Conservation (phyloP, 169 alveolate species). For the Plasmodium chabaudi region DNA sequence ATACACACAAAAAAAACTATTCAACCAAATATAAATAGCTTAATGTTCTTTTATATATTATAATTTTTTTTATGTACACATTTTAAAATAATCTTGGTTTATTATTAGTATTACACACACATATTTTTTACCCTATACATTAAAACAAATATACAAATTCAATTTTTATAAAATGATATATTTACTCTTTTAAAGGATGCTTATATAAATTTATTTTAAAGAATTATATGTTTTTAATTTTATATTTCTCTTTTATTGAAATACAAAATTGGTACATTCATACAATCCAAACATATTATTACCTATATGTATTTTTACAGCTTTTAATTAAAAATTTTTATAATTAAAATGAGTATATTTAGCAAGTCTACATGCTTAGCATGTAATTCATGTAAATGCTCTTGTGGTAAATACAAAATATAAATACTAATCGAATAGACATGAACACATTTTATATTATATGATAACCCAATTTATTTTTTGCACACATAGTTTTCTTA, state of each 20-base stretch:
- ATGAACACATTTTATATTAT: too few relatives aligned
- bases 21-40: not conserved
- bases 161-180: not conserved
- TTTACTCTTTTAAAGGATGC: not conserved
- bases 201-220: not conserved
- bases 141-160: not conserved
- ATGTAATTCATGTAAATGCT: slow-evolving; percentile 63
- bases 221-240: not conserved
- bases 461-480: too few relatives aligned
- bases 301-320: not conserved
- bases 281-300: slow-evolving; percentile 1
- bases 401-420: slow-evolving; percentile 46
- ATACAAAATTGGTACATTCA: not conserved
- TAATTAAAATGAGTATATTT: slow-evolving; percentile 37
- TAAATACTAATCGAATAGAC: not conserved
- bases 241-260: not conserved
- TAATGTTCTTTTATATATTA: not conserved
- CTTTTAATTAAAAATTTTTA: slow-evolving; percentile 2
- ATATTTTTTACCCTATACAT: not conserved
- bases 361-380: slow-evolving; percentile 50
- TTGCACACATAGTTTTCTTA: too few relatives aligned
- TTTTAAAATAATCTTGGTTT: not conserved
- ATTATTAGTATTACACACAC: not conserved
- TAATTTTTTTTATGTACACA: not conserved
- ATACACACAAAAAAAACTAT: slow-evolving; percentile 10